phyloP scores from a whole-genome alignment of 192 early-diverging fungal genomes.

The Gaertneriomyces semiglobifer region DNA sequence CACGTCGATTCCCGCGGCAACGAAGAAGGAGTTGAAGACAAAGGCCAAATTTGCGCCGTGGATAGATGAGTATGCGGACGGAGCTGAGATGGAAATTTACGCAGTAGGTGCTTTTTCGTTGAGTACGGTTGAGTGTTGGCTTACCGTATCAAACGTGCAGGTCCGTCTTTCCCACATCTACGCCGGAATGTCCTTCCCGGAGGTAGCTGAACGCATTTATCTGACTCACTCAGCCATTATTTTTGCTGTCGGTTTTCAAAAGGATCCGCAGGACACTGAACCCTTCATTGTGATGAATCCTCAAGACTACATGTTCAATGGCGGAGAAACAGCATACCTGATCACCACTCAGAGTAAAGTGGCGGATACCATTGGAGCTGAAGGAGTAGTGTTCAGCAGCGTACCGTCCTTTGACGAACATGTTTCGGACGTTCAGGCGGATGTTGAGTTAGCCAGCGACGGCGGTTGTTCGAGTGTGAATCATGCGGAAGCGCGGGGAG shows the following conservation, averaged over 20 bases:
- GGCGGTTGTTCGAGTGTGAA: no score
- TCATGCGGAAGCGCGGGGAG: background rate
- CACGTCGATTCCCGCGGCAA: slow-evolving; percentile 56
- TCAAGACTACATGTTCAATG: slow-evolving; percentile 48
- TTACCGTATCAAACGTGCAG: background rate
- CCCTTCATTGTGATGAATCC: slow-evolving; percentile 57
- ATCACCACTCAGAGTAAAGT: slow-evolving; percentile 23
- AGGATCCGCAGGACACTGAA: slow-evolving; percentile 1
- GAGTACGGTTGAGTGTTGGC: background rate
- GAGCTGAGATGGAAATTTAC: slow-evolving; percentile 66
- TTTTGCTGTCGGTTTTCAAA: slow-evolving; percentile 43
- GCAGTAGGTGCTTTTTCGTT: slow-evolving; percentile 26
- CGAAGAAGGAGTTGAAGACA: slow-evolving; percentile 27
- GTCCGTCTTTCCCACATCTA: slow-evolving; percentile 41
- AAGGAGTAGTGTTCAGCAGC: slow-evolving; percentile 16
- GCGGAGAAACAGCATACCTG: slow-evolving; percentile 64
- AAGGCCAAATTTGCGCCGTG: slow-evolving; percentile 35
- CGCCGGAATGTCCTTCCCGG: slow-evolving; percentile 50
- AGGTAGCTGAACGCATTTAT: slow-evolving; percentile 57
- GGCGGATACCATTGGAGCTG: slow-evolving; percentile 18
- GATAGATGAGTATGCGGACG: slow-evolving; percentile 60
- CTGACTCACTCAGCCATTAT: slow-evolving; percentile 54
- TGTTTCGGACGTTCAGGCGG: background rate
- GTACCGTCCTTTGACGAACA: background rate
- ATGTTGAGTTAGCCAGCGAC: background rate